Base-by-base conservation (phyloP, 805 yeast genomes). In the Nakazawaea siamensis region DNA sequence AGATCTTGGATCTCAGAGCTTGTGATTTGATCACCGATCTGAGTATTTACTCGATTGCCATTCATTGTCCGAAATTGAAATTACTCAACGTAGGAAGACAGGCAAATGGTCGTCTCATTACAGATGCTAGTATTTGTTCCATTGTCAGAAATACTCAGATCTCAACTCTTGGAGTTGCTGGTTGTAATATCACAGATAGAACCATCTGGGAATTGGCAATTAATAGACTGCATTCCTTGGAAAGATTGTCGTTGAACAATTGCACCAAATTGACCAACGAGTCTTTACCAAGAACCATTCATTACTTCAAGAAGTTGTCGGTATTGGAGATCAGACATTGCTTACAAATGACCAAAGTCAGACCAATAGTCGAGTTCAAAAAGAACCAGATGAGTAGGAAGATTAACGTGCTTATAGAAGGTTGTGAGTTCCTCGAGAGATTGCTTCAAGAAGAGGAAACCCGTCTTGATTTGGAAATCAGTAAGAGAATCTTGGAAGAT, bases 131-230 rank as follows among this genome's bases (percentile, higher is more conserved):
- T 5, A 53, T 87, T 18, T 59, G 70, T 11, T 67, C 69, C 11
- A 57, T 87, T 18, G 70, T 76, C 8, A 62, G 63, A 24, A 70
- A 71, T 45, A 78, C 86, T 36, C 52, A 58, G 15, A 64, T 80
- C 30, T 63, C 66, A 29, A 86, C 96, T 0, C 60, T 88, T 29
- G 97, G 97, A 0, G 60, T 86, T 15, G 95, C 97, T 0, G 97
- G 97, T 5, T 85, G 95, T 54, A 64, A 71, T 29, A 69, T 88
- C 14, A 73, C 83, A 6, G 95, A 88, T 58, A 66, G 74, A 28
- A 66, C 83, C 4, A 60, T 88, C 12, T 85, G 95, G 94, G 88
- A 81, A 47, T 57, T 88, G 23, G 86, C 87, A 0, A 54, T 69
- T 13, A 52, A 63, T 34, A 58, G 73, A 18, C 59, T 58, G 5